Evolutionary conservation across 768 basidiomycete genomes (phyloP), one percentile per base, ranked within the genome.

Genomic region (Rhodotorula diobovata): DNA sequence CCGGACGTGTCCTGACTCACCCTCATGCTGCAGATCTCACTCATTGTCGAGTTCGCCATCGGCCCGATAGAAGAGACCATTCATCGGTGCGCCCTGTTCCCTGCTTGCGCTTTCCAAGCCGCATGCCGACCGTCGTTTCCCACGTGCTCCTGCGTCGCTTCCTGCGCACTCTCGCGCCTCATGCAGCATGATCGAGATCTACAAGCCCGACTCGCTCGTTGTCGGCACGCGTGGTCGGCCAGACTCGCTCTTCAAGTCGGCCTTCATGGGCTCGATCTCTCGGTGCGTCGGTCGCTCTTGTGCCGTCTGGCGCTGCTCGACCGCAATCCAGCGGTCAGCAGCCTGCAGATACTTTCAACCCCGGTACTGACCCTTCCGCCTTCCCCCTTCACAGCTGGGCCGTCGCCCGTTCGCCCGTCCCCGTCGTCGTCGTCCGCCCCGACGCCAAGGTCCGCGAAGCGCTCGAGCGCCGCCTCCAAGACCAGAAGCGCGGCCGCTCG

Each of bases 31-130:
- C 70, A 91, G 88, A 84, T 98, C 37, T 93, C 90, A 0, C 85
- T 99, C 61, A 89, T 96, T 61, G 87, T 98, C 53, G 95, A 98
- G 82, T 93, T 90, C 79, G 90, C 97, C 60, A 91, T 93, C 0
- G 96, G 95, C 43, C 89, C 88, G 66, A 86, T 95, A 11, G 91
- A 92, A 1, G 87, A 89, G 61, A 91, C 90, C 18, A 88, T 98
- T 64, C 91, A 97, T 78, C 89, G 94, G 62, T 86, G 94, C 70
- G 93, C 95, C 73, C 90, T 91, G 0, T 85, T 96, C 14, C 43
- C 37, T 41, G 23, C 21, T 35, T n/a, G n/a, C 35, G 32, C 15
- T 3, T 6, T 69, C 80, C 51, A 79, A 79, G 20, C 78, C 80
- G 7, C 30, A n/a, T n/a, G 30, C 66, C 79, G 78, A 79, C 48